Base-by-base conservation (phyloP, 345 rosid genomes). In the Gossypium sturtianum region DNA sequence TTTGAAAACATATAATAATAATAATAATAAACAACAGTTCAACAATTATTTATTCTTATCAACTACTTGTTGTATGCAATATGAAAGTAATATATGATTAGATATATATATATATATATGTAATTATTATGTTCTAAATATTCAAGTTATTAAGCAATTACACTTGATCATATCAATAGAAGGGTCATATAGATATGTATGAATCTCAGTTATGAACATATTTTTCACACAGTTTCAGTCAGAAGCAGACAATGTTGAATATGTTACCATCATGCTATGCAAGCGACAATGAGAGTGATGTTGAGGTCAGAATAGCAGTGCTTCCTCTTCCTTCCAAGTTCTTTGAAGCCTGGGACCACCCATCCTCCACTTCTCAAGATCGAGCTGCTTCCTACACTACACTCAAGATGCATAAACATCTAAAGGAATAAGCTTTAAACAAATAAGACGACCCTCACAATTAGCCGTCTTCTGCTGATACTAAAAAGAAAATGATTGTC, bases 371-470 rank as follows among this genome's bases (percentile, higher is more conserved):
- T 90, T 91, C 87, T 82, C 92, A 71, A 20, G 84, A 78, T 73
- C 84, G 93, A 77, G 96, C 99, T 66, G 96, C 92, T 76, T 87
- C 95, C 5, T 88, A 87, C 83, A 94, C 97, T 93, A 45, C 75
- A 71, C 41, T 34, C 9, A 62, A 9, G 51, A 29, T 70, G 48
- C 11, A 16, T 15, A 34, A 52, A 63, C 17, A 19, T 43, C 20
- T 25, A 45, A 75, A 68, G 66, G 72, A 29, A 48, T 4, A 9
- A 47, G 49, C 17, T 7, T 75, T 54, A 61, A 66, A 43, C 72
- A 74, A 76, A 82, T 7, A 12, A 48, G 67, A 66, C 17, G 59
- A 41, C 12, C 66, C 87, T 90, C 80, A 92, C 94, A 62, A 57
- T 83, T 82, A 47, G 13, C 51, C 4, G 0, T 12, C 12, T 47